A percentile compares a stretch with the other conserved stretches of the same genome.
Evolutionary conservation across 2,329 filamentous ascomycete species (phyloP).

Genomic region (Aureobasidium musti): DNA sequence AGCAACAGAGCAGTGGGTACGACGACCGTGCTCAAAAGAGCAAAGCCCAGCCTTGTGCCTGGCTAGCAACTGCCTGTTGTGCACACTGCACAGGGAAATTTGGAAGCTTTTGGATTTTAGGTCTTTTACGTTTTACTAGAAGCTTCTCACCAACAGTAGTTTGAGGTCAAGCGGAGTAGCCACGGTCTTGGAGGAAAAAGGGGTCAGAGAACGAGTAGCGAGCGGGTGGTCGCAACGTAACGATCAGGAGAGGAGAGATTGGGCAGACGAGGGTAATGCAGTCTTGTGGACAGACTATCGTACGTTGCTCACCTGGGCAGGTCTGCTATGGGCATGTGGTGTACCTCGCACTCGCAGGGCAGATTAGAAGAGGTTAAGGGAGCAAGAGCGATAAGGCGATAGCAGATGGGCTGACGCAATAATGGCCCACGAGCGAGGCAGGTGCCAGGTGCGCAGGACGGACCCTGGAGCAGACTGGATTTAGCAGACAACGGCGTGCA

Average conservation of each 20-base stretch:
- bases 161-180: not conserved
- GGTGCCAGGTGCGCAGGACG: constrained; percentile 3
- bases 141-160: constrained; percentile 24
- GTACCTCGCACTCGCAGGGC: constrained; percentile 11
- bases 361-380: not conserved
- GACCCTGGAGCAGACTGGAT: constrained; percentile 13
- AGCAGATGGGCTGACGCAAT: constrained; percentile 17
- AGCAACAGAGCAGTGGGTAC: constrained; percentile 4
- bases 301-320: constrained; percentile 13
- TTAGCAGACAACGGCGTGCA: constrained; percentile 16
- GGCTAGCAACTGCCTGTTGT: constrained; percentile 14
- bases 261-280: not conserved
- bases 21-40: constrained; percentile 20
- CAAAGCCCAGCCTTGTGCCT: constrained; percentile 22
- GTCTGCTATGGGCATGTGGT: constrained; percentile 23
- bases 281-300: constrained; percentile 18
- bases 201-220: not conserved
- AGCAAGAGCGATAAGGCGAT: not conserved
- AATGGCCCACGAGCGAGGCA: not conserved
- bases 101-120: constrained; percentile 26
- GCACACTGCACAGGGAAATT: constrained; percentile 3
- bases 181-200: not conserved
- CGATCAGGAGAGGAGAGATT: not conserved
- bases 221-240: not conserved
- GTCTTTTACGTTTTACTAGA: constrained; percentile 15